Evolutionary conservation across 1,284 basidiomycete genomes (phyloP).

Genomic region (Fomitopsis betulina): DNA sequence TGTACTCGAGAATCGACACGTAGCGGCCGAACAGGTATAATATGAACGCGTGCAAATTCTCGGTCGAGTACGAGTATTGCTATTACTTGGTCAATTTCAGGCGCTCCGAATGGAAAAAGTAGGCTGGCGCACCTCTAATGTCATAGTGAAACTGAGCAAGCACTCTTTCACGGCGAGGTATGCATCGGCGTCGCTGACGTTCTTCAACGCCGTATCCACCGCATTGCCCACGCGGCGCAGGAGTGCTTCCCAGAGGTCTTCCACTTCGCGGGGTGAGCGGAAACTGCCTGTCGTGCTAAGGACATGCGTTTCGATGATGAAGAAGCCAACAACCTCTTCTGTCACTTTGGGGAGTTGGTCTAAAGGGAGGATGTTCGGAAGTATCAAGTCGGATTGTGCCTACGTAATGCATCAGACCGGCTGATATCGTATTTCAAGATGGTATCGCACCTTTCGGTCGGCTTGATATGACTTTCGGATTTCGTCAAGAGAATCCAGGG

Average conservation of each 20-base stretch:
- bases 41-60: conserved; percentile 81
- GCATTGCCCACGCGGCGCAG: conserved; percentile 74
- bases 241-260: conserved; percentile 95
- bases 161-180: conserved; percentile 85
- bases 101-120: neutral
- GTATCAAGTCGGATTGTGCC: conserved; percentile 96
- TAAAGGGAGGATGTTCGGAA: conserved; percentile 63
- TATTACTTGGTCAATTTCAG: conserved; percentile 25
- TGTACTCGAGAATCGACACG: conserved; percentile 75
- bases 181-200: conserved; percentile 78
- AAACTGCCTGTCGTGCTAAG: conserved; percentile 84
- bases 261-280: conserved; percentile 86
- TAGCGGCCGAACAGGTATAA: conserved; percentile 91
- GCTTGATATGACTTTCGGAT: conserved; percentile 92
- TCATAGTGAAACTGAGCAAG: conserved; percentile 87
- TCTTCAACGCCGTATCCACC: conserved; percentile 71
- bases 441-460: conserved; percentile 74
- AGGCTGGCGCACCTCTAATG: conserved; percentile 71
- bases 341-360: conserved; percentile 57
- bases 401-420: conserved; percentile 26
- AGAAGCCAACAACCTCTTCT: conserved; percentile 97
- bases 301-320: conserved; percentile 95
- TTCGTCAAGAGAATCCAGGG: conserved; percentile 85
- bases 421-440: neutral
- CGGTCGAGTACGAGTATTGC: conserved; percentile 85